phyloP scores from a whole-genome alignment of 306 rosid species.

The Calophaca sinica region DNA sequence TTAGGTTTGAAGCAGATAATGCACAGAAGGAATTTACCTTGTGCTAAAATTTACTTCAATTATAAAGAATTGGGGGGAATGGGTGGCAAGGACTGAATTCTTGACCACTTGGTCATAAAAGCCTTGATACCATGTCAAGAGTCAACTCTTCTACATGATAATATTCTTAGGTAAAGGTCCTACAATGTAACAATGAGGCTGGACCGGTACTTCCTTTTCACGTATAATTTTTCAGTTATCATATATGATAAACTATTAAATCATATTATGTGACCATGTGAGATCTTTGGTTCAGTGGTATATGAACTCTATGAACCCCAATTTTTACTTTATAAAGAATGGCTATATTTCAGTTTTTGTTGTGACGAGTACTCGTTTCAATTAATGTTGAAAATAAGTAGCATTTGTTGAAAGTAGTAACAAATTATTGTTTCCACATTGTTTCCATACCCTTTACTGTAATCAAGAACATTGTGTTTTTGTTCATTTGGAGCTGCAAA shows the following conservation, averaged over 20 bases:
- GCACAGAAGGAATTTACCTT: conserved; percentile 9
- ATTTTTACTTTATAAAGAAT: conserved; percentile 27
- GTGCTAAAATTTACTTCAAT: conserved; percentile 30
- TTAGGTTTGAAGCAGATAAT: conserved; percentile 33
- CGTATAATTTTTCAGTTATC: not conserved
- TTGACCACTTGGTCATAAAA: not conserved
- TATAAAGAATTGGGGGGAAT: conserved; percentile 24
- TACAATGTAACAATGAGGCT: conserved; percentile 14
- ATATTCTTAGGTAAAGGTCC: not conserved
- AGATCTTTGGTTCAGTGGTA: conserved; percentile 24
- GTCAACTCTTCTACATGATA: not conserved
- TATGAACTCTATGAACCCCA: conserved; percentile 19
- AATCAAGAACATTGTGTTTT: conserved; percentile 19
- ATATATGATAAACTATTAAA: conserved; percentile 7
- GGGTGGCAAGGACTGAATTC: conserved; percentile 26
- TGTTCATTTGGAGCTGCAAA: conserved; percentile 20
- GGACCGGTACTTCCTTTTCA: not conserved
- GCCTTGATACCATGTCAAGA: conserved; percentile 7
- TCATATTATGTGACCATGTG: not conserved
- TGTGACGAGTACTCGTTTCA: conserved; percentile 23
- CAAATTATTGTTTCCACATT: conserved; percentile 20
- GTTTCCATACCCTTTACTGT: conserved; percentile 9
- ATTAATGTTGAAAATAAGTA: conserved; percentile 28
- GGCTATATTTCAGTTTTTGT: conserved; percentile 31
- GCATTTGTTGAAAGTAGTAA: conserved; percentile 21